Evolutionary conservation across 768 basidiomycete species (phyloP), one percentile per base, ranked within the genome.

Genomic region (Termitomyces sp.): DNA sequence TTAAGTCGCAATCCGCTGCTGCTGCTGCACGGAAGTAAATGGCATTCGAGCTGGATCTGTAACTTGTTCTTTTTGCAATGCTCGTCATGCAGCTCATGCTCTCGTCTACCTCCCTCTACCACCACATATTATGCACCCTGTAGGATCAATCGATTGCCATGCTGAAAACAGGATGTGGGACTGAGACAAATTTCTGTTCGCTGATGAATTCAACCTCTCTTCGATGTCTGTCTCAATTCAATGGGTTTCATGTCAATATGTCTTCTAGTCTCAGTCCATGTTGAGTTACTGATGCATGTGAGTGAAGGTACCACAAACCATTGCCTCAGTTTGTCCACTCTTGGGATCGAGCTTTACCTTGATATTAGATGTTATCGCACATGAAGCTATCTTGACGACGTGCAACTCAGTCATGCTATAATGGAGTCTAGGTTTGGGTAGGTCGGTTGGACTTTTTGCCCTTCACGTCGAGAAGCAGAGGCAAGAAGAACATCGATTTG

Each of bases 1-100:
- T 98, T 83, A 97, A 97, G 82, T 88, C 89, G 70, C 92, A 81
- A 68, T 71, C 68, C 38, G 62, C 72, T 48, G 63, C 72, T 51
- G 61, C 72, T 50, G 63, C 72, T 47, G 63, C 71, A 63, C 74
- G 76, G 67, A 79, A 79, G 69, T 78, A 78, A 67, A 70, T 41
- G 16, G n/a, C 3, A 18, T n/a, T 52, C 38, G 52, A 48, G 36
- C 45, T 55, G 49, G 55, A 14, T 57, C 32, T 57, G 51, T 50
- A 33, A 43, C 48, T 59, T 63, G 47, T 52, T 59, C 35, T 54
- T 57, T 54, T 60, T 52, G 51, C 54, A 50, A 59, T 50, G 50
- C 60, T 48, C 30, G 55, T 57, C 45, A 55, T 36, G 53, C 57
- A 49, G 47, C 52, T 32, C 61, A 59, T 63, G 60, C 64, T 61